phyloP scores from a whole-genome alignment of 2,329 filamentous ascomycete species.

The Helicocarpus griseus region DNA sequence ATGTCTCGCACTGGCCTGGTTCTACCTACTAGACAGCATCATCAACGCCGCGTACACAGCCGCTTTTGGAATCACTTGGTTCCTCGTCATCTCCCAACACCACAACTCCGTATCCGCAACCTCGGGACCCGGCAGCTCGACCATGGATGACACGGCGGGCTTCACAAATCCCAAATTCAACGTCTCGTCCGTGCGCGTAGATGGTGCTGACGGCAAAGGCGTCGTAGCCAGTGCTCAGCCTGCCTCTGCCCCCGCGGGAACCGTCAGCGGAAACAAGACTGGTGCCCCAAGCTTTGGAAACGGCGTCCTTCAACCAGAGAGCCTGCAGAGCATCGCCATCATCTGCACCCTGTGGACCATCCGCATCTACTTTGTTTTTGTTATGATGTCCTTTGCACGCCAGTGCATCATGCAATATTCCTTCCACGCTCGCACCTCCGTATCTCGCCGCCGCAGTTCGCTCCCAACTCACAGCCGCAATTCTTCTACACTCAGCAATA shows the following conservation, averaged over 20 bases:
- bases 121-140: constrained; percentile 42
- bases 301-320: constrained; percentile 56
- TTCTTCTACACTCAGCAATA: constrained; percentile 36
- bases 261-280: constrained; percentile 17
- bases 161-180: constrained; percentile 57
- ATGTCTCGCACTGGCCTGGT: constrained; percentile 69
- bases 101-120: constrained; percentile 36
- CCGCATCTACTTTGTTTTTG: constrained; percentile 71
- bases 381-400: constrained; percentile 75
- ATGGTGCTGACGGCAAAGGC: constrained; percentile 43
- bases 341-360: constrained; percentile 65
- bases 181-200: constrained; percentile 46
- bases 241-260: constrained; percentile 26
- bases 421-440: constrained; percentile 33
- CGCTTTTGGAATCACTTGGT: constrained; percentile 78
- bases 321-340: constrained; percentile 66
- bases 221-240: constrained; percentile 34
- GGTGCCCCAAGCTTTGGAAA: constrained; percentile 46
- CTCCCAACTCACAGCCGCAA: constrained; percentile 34
- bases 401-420: constrained; percentile 64
- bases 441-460: constrained; percentile 11
- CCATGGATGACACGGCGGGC: constrained; percentile 53
- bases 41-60: constrained; percentile 76
- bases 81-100: constrained; percentile 58
- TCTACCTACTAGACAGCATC: constrained; percentile 73